Conservation (phyloP, 1,139 yeast genomes). For the Suhomyces bokatorum region DNA sequence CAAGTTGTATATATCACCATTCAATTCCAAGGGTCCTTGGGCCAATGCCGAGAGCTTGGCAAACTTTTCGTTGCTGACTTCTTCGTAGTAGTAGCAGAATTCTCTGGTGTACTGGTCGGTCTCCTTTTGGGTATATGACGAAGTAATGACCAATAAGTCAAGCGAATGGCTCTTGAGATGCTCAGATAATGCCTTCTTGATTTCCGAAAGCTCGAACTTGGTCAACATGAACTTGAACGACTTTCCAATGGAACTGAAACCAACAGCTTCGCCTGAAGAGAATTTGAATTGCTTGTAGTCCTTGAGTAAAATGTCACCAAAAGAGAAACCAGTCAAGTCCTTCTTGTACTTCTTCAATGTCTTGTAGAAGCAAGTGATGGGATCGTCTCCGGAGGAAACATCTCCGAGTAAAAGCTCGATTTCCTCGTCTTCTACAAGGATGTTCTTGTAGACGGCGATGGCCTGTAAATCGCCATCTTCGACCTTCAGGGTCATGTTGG, state of each 20-base stretch:
- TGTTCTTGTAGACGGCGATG: constrained; percentile 32
- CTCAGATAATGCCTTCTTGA: constrained; percentile 38
- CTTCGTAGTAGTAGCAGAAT: constrained; percentile 42
- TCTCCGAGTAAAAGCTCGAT: not conserved
- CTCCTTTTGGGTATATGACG: constrained; percentile 52
- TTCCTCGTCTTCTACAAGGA: constrained; percentile 11
- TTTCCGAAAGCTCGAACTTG: constrained; percentile 30
- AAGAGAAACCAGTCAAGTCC: constrained; percentile 59
- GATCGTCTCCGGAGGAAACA: not conserved
- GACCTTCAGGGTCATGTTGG: constrained; percentile 58
- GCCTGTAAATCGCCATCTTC: constrained; percentile 56
- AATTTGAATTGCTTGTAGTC: constrained; percentile 79
- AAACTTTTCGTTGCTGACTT: constrained; percentile 18
- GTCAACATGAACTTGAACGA: constrained; percentile 58
- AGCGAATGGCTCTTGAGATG: constrained; percentile 42
- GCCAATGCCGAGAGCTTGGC: constrained; percentile 28
- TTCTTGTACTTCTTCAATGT: constrained; percentile 56
- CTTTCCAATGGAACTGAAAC: constrained; percentile 75
- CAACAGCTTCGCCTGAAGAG: constrained; percentile 46
- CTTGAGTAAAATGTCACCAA: constrained; percentile 65
- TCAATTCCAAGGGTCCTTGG: constrained; percentile 17
- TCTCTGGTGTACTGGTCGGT: constrained; percentile 56
- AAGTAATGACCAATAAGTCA: constrained; percentile 61
- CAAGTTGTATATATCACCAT: constrained; percentile 15
- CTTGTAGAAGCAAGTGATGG: constrained; percentile 29